Base-by-base conservation (phyloP, 495 filamentous ascomycete genomes). In the Hypoxylon lienhwacheense region DNA sequence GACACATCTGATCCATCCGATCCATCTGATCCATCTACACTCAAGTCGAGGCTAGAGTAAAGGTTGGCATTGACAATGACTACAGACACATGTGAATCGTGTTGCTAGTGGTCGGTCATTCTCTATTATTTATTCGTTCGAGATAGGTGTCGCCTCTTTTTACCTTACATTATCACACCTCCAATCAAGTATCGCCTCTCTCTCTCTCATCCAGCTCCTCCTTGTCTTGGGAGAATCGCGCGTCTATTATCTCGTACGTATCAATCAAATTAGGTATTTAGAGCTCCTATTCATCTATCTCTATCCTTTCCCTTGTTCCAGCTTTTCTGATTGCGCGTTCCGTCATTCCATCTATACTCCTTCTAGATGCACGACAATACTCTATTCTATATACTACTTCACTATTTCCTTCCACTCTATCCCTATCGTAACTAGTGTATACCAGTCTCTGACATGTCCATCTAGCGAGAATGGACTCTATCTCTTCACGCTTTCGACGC, bases 401-500 rank as follows among this genome's bases (percentile, higher is more conserved):
- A n/a, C n/a, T n/a, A n/a, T n/a, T n/a, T n/a, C n/a, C n/a, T n/a
- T n/a, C n/a, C n/a, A n/a, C n/a, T n/a, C n/a, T n/a, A 3, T 14
- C 22, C 26, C 20, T 11, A 12, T 41, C 37, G 37, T n/a, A 24
- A 41, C 21, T 21, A 7, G 6, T 7, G 4, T 26, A 41, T 24
- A 14, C 37, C 26, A 6, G 2, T 31, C 10, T 19, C 14, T 10
- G 32, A 32, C 20, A 19, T 1, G 25, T 34, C n/a, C 14, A n/a
- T 20, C 33, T n/a, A n/a, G 20, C 43, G 15, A 54, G 8, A 40
- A 66, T 66, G 60, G 64, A 66, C 11, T 55, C 59, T 19, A 28
- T 66, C 17, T 51, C 60, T 20, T 46, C 64, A 41, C 64, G 64
- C 47, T 66, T 66, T 14, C 53, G 64, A 26, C 64, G 64, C 44